Evolutionary conservation across 768 basidiomycete species (phyloP).

Genomic region (Boletus edulis): DNA sequence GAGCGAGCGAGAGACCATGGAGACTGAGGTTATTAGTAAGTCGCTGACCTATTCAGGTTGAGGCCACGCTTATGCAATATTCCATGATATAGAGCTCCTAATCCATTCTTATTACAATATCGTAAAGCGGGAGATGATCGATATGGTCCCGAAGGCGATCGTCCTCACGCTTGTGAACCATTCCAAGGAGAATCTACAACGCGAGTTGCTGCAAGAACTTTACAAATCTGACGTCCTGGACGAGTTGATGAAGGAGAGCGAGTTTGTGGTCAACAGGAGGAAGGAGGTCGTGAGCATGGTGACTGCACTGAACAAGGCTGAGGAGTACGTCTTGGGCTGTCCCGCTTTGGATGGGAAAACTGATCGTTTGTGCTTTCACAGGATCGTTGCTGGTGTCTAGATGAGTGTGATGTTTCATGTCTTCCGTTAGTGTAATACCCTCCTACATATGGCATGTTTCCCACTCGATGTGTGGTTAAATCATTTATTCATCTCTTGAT

Average conservation of each 20-base stretch:
- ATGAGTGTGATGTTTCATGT: conserved; percentile 4
- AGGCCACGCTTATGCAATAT: not conserved
- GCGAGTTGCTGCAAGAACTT: conserved; percentile 90
- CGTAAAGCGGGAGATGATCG: conserved; percentile 98
- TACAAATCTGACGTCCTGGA: conserved; percentile 97
- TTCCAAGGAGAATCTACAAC: conserved; percentile 93
- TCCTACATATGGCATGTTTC: conserved; percentile 20
- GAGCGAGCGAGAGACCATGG: conserved; percentile 94
- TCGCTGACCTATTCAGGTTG: conserved; percentile 12
- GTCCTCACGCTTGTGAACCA: conserved; percentile 86
- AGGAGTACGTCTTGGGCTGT: conserved; percentile 75
- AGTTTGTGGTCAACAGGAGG: conserved; percentile 82
- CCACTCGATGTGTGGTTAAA: conserved; percentile 18
- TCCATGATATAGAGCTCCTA: conserved; percentile 72
- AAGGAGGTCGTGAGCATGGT: conserved; percentile 96
- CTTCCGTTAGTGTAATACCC: conserved; percentile 31
- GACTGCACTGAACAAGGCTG: conserved; percentile 91
- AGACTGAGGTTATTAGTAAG: conserved; percentile 99
- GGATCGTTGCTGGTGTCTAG: conserved; percentile 66
- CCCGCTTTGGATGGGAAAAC: conserved; percentile 1
- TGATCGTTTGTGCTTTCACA: conserved; percentile 22
- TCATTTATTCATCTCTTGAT: conserved; percentile 10
- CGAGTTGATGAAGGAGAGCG: conserved; percentile 92
- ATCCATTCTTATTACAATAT: conserved; percentile 98
- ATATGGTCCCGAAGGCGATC: conserved; percentile 98